Conservation (phyloP, 495 filamentous ascomycete species). For the Penicillium paxilli region DNA sequence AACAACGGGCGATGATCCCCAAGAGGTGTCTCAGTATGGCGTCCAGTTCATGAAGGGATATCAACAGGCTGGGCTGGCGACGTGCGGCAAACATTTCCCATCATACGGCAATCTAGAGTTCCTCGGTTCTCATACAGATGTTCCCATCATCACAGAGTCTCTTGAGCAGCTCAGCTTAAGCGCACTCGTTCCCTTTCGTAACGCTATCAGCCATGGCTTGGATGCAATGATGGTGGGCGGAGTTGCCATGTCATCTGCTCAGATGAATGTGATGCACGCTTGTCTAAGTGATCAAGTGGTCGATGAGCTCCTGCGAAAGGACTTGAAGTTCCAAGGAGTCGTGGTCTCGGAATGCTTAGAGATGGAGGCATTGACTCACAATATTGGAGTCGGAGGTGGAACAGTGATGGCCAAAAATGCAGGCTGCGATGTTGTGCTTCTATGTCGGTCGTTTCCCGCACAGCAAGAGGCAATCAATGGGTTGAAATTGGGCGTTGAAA, state of each 20-base stretch:
- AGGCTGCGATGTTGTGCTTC: conserved; percentile 80
- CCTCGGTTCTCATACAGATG: conserved; percentile 78
- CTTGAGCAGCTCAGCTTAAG: conserved; percentile 81
- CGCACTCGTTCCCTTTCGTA: conserved; percentile 82
- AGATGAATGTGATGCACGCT: conserved; percentile 89
- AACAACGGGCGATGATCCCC: conserved; percentile 81
- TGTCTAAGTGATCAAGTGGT: conserved; percentile 90
- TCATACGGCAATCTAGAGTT: conserved; percentile 94
- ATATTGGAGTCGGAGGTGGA: conserved; percentile 88
- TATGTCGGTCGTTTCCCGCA: conserved; percentile 81
- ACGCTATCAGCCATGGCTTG: conserved; percentile 77
- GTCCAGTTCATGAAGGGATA: conserved; percentile 87
- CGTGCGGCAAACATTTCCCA: conserved; percentile 91
- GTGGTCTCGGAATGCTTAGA: conserved; percentile 95
- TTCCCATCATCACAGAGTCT: conserved; percentile 89
- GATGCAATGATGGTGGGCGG: conserved; percentile 94
- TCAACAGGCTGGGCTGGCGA: conserved; percentile 79
- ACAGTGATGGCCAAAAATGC: conserved; percentile 94
- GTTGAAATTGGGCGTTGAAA: conserved; percentile 80
- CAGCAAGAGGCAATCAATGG: conserved; percentile 87
- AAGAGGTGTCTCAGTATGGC: conserved; percentile 85
- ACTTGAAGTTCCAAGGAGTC: conserved; percentile 83
- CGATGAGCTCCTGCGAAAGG: conserved; percentile 76
- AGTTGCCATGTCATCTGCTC: conserved; percentile 80
- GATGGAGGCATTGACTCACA: conserved; percentile 88